Conservation (phyloP, 2,329 filamentous ascomycete genomes). For the Cryphonectria nitschkei region DNA sequence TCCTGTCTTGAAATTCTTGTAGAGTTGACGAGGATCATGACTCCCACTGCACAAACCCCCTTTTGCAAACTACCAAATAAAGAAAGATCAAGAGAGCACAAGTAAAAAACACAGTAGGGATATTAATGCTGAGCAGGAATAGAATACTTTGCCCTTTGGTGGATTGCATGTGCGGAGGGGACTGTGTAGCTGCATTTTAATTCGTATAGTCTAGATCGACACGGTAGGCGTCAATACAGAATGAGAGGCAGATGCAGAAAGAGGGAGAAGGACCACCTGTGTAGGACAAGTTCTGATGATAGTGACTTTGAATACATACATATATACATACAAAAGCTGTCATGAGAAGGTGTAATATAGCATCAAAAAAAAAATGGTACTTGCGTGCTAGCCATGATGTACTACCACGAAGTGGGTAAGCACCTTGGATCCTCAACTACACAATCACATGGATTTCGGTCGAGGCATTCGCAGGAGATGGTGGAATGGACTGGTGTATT, state of each 20-base stretch:
- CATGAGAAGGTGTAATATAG: background rate
- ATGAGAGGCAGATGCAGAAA: background rate
- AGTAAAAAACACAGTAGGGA: no score
- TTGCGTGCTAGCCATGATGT: background rate
- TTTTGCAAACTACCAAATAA: no score
- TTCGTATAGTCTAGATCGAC: background rate
- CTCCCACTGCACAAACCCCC: no score
- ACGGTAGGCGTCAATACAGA: background rate
- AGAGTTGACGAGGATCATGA: no score
- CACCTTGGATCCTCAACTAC: background rate
- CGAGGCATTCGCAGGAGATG: background rate
- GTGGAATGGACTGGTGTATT: slow-evolving; percentile 5
- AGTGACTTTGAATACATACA: no score
- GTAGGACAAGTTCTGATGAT: background rate
- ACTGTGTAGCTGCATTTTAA: background rate
- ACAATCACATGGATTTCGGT: background rate
- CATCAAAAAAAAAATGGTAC: background rate
- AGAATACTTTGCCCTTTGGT: background rate
- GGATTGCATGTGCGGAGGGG: background rate
- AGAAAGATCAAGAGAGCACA: no score
- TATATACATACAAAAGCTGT: background rate
- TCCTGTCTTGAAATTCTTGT: no score
- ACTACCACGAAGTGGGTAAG: background rate
- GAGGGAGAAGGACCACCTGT: background rate
- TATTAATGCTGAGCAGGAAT: background rate